Base-by-base conservation (phyloP, 352 stramenopile species). In the Aphanomyces astaci region DNA sequence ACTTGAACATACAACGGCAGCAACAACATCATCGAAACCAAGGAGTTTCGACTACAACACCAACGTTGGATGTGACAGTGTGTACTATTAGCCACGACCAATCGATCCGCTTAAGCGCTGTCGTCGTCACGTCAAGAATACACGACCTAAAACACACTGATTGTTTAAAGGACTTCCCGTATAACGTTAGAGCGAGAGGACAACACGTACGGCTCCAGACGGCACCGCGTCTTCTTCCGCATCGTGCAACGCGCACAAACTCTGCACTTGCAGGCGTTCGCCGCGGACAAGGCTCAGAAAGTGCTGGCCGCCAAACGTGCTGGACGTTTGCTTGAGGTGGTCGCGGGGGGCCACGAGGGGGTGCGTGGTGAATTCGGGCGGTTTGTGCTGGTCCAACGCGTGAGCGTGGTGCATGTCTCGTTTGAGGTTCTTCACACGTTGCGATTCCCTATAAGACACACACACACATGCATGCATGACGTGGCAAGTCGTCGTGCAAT, bases 341-440 rank as follows among this genome's bases (percentile, higher is more conserved):
- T 74, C 78, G 24, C 79, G 80, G 15, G 80, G 72, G 0, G 68
- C 63, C 22, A 76, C 69, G 36, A 73, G 73, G 11, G 75, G 43
- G 46, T 78, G 79, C 0, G 76, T 88, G 7, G 83, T 88, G 56
- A 92, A 89, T 17, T 83, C 71, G 24, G 84, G 80, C 49, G 86
- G 87, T 36, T 69, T 71, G 69, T 88, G 75, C 62, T 77, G 72
- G 56, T 90, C 83, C 72, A 89, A 80, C 2, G 62, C 62, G 32
- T 92, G 81, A 2, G 74, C 73, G 59, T 92, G 83, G 4, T 73
- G 63, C 79, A 92, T 87, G 65, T 92, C 83, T 17, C 70, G 57
- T 13, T 73, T 77, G 19, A 92, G 62, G 39, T 89, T 92, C 63
- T 78, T 82, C 64, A 92, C 76, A n/a, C 83, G 78, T 71, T 90